These are phyloP conservation scores for Cryptosporidium felis DNA, from an alignment of 169 alveolate species.

Conservation along the genomic window DNA sequence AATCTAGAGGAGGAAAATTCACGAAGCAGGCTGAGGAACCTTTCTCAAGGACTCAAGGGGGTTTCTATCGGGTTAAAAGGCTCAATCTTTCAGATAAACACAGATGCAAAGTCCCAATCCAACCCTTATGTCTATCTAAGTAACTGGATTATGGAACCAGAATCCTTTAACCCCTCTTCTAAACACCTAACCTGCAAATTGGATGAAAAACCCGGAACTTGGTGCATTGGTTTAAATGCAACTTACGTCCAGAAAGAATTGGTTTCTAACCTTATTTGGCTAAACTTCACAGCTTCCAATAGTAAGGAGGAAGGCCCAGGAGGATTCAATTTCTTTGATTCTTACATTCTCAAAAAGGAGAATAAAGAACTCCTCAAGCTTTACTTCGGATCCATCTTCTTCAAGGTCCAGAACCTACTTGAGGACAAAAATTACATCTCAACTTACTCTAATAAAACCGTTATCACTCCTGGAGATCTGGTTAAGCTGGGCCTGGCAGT, in stretches of 20 bases:
- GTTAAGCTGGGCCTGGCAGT: neutral
- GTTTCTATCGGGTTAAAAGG: slow-evolving; percentile 18
- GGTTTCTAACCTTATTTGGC: slow-evolving; percentile 7
- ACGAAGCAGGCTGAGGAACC: neutral
- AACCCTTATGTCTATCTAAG: slow-evolving; percentile 22
- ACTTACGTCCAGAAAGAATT: neutral
- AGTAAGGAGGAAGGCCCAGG: neutral
- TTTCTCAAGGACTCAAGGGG: slow-evolving; percentile 25
- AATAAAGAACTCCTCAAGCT: neutral
- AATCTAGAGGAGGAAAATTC: slow-evolving; percentile 4
- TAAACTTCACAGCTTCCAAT: slow-evolving; percentile 22
- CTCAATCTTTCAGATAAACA: neutral
- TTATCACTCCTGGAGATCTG: neutral
- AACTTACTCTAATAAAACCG: slow-evolving; percentile 17
- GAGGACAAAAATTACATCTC: neutral
- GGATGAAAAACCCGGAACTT: neutral
- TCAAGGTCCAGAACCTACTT: neutral
- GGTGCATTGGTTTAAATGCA: slow-evolving; percentile 58
- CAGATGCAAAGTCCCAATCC: neutral
- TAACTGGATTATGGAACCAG: slow-evolving; percentile 14
- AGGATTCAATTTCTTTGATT: neutral
- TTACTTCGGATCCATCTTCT: neutral
- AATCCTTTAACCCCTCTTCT: slow-evolving; percentile 1
- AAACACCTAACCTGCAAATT: slow-evolving; percentile 12
- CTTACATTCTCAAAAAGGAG: neutral